Conservation (phyloP, 345 rosid species). For the Hirschfeldia incana region DNA sequence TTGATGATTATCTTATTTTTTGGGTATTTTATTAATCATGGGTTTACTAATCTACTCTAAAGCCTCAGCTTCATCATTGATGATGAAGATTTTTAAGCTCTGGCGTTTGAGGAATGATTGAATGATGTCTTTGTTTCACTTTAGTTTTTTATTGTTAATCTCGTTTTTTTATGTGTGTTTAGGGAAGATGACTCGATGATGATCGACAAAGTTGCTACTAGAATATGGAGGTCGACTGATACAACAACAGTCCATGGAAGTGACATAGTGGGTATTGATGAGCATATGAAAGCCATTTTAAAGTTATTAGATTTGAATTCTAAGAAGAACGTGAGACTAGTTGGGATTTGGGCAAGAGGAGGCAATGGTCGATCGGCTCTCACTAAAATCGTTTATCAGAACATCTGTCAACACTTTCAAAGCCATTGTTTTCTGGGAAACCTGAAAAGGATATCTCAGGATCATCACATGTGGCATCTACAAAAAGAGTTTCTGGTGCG, state of each 20-base stretch:
- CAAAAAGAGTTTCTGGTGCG: background rate
- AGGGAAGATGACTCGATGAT: slow-evolving; percentile 37
- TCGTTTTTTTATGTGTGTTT: too few relatives aligned
- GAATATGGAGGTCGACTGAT: background rate
- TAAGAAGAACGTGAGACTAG: slow-evolving; percentile 1
- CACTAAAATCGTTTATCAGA: slow-evolving; percentile 1
- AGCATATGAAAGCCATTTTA: slow-evolving; percentile 3
- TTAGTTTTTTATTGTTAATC: too few relatives aligned
- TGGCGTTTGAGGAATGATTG: too few relatives aligned
- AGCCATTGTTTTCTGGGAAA: slow-evolving; percentile 23
- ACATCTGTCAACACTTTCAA: slow-evolving; percentile 10
- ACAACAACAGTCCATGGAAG: background rate
- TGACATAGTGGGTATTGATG: slow-evolving; percentile 33
- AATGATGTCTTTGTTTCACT: too few relatives aligned
- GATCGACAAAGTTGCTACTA: slow-evolving; percentile 20
- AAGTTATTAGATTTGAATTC: slow-evolving; percentile 15
- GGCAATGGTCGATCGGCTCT: slow-evolving; percentile 24
- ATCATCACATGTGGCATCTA: slow-evolving; percentile 1
- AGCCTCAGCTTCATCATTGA: too few relatives aligned
- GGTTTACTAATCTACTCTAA: background rate
- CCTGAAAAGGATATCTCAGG: slow-evolving; percentile 11
- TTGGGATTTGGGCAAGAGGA: slow-evolving; percentile 35
- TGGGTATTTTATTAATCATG: too few relatives aligned
- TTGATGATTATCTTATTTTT: too few relatives aligned
- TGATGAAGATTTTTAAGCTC: too few relatives aligned